These are phyloP conservation scores for Pythium aphanidermatum DNA, from an alignment of 352 stramenopile genomes.

Conservation along the genomic window DNA sequence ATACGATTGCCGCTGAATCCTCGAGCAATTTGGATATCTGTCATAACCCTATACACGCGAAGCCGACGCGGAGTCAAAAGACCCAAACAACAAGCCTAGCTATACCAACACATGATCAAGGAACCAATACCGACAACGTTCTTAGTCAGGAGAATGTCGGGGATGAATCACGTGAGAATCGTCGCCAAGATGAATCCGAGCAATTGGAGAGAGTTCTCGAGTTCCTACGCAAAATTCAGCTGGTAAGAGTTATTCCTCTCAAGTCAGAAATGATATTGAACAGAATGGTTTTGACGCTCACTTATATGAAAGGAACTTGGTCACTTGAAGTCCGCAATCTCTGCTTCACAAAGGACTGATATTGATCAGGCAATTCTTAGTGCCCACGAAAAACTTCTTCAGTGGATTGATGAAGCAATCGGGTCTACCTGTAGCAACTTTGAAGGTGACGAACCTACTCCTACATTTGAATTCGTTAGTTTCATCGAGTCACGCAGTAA, in stretches of 20 bases:
- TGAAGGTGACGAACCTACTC: no score
- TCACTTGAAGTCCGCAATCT: slow-evolving; percentile 2
- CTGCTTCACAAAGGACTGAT: background rate
- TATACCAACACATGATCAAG: slow-evolving; percentile 9
- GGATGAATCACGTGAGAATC: no score
- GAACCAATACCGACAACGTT: slow-evolving; percentile 7
- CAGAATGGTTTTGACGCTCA: no score
- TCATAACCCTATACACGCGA: no score
- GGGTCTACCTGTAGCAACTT: no score
- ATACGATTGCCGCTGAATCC: no score
- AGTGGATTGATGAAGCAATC: background rate
- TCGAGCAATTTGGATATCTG: no score
- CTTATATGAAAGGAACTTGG: slow-evolving; percentile 7
- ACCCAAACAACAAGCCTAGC: no score
- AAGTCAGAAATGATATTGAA: background rate
- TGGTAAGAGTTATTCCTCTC: no score
- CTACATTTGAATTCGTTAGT: slow-evolving; percentile 13
- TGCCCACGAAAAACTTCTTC: slow-evolving; percentile 1
- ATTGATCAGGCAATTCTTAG: slow-evolving; percentile 2
- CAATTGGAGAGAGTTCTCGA: background rate
- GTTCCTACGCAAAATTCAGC: slow-evolving; percentile 6
- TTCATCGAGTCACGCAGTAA: slow-evolving; percentile 15
- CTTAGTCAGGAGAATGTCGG: no score
- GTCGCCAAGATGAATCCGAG: no score
- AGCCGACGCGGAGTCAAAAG: no score